Evolutionary conservation across 2,329 filamentous ascomycete genomes (phyloP).

Genomic region (Westerdykella aurantiaca): DNA sequence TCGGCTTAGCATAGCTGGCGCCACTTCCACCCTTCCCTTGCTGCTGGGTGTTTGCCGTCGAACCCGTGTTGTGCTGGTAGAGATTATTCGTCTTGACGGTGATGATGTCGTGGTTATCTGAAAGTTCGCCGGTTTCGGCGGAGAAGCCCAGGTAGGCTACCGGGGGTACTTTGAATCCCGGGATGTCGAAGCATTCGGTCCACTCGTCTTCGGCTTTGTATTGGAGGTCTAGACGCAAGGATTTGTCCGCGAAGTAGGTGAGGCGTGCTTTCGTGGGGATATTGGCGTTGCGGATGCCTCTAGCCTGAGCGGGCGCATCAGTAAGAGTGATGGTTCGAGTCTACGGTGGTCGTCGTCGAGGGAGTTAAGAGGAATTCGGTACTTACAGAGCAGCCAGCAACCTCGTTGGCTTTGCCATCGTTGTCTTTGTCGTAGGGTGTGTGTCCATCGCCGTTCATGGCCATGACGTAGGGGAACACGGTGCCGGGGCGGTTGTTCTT

Average conservation of each 20-base stretch:
- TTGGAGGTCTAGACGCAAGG: slow-evolving; percentile 81
- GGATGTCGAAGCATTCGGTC: slow-evolving; percentile 77
- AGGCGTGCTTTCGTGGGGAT: slow-evolving; percentile 77
- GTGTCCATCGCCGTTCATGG: slow-evolving; percentile 90
- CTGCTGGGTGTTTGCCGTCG: slow-evolving; percentile 10
- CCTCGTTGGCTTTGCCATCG: slow-evolving; percentile 87
- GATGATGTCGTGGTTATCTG: slow-evolving; percentile 96
- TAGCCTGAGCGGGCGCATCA: slow-evolving; percentile 48
- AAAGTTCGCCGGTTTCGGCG: slow-evolving; percentile 91
- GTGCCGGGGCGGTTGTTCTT: slow-evolving; percentile 97
- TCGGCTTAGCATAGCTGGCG: slow-evolving; percentile 30
- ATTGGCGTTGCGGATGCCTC: slow-evolving; percentile 71
- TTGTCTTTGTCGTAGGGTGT: slow-evolving; percentile 87
- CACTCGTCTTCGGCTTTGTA: slow-evolving; percentile 89
- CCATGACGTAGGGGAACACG: slow-evolving; percentile 97
- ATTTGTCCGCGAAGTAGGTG: slow-evolving; percentile 96
- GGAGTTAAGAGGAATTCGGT: neutral
- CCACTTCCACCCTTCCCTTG: slow-evolving; percentile 22
- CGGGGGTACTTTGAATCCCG: slow-evolving; percentile 66
- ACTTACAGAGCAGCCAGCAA: slow-evolving; percentile 81
- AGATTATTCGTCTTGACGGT: slow-evolving; percentile 81
- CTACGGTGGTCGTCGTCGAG: neutral
- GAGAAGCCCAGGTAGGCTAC: slow-evolving; percentile 61
- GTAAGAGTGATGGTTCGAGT: neutral
- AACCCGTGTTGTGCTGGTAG: slow-evolving; percentile 57